Evolutionary conservation across 805 yeast species (phyloP).

Genomic region (Candida ficus): DNA sequence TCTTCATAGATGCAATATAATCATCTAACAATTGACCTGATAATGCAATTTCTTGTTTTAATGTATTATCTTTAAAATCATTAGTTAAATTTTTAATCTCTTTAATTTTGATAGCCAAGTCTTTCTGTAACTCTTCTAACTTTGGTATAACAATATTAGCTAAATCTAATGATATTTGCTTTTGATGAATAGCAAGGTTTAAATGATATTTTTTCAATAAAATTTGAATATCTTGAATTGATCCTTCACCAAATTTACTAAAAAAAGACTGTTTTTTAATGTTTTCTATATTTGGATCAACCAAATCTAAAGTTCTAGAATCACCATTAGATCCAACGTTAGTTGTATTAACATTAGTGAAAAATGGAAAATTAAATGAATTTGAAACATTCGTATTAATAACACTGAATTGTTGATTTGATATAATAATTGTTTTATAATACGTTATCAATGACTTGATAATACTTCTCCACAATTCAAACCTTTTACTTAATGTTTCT

Average conservation of each 20-base stretch:
- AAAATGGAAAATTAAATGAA: conserved; percentile 51
- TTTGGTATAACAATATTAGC: conserved; percentile 59
- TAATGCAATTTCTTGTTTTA: conserved; percentile 61
- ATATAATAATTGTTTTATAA: conserved; percentile 70
- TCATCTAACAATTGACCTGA: conserved; percentile 53
- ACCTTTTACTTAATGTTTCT: conserved; percentile 75
- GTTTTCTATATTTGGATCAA: conserved; percentile 26
- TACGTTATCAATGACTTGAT: conserved; percentile 72
- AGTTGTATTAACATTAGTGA: conserved; percentile 17
- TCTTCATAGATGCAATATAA: conserved; percentile 56
- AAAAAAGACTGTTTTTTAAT: conserved; percentile 42
- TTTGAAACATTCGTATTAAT: conserved; percentile 77
- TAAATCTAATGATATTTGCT: conserved; percentile 49
- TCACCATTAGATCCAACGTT: neutral
- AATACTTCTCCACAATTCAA: conserved; percentile 80
- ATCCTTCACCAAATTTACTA: conserved; percentile 67
- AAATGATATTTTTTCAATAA: conserved; percentile 63
- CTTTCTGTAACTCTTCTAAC: conserved; percentile 63
- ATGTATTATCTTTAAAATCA: conserved; percentile 65
- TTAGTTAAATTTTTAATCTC: conserved; percentile 78
- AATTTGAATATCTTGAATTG: conserved; percentile 79
- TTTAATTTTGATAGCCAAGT: conserved; percentile 72
- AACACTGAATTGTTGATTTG: conserved; percentile 80
- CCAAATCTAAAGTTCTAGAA: conserved; percentile 26
- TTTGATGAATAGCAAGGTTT: conserved; percentile 53